Base-by-base conservation (phyloP, 2,329 filamentous ascomycete genomes). In the Ascochyta pisi region DNA sequence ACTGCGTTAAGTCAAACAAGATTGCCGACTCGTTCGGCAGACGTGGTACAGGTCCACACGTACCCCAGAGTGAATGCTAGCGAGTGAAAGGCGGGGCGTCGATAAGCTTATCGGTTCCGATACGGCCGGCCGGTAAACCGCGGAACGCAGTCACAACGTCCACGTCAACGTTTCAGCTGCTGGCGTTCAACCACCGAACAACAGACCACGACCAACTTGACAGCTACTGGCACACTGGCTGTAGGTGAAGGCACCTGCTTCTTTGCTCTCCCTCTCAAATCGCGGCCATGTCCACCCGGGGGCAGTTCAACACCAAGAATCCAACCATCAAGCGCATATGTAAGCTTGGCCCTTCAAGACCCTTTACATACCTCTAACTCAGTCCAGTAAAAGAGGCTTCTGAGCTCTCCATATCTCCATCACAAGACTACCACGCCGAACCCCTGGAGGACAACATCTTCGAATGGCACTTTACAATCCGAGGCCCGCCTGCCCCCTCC, bases 391-490 rank as follows among this genome's bases (percentile, higher is more conserved):
- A 91, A 77, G 95, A 98, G 86, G 93, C 94, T 54, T 84, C 89
- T 56, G 95, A 98, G 75, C 86, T 99, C 52, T 87, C 91, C 58
- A 83, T 82, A 55, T 84, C 89, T 34, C 92, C 94, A 4, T 95
- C 91, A 2, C 82, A 90, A 50, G 92, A 96, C 79, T 96, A 94
- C 78, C 86, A 89, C 65, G 95, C 94, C 37, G 83, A 88, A 4
- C 95, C 95, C 0, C 86, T 94, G 60, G 94, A 98, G 73, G 83
- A 86, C 29, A 92, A 98, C 77, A 87, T 99, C 50, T 96, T 96
- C 78, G 93, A 98, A 78, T 99, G 95, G 95, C 95, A 99, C 81
- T 99, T 98, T 79, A 99, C 95, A 0, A 83, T 99, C n/a, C 87
- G 89, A 47, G 95, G 95, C 0, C 93, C 94, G 0, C 94, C 94